These are phyloP conservation scores for Agrocybe pediades DNA, from an alignment of 768 basidiomycete species.

Conservation along the genomic window DNA sequence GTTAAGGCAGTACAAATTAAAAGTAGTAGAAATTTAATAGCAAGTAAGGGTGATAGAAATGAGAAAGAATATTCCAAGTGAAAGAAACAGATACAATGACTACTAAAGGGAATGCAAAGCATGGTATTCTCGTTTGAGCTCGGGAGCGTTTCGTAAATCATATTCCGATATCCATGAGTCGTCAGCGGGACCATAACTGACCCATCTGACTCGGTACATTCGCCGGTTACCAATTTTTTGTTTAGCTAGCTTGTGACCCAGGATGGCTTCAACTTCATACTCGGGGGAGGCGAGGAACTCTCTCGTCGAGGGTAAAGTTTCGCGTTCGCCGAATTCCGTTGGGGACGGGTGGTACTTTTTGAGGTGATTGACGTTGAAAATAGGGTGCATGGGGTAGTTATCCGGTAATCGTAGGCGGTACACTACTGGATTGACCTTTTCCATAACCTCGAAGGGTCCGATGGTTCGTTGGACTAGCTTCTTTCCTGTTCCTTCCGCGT, in stretches of 20 bases:
- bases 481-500: conserved; percentile 18
- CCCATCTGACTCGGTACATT: conserved; percentile 20
- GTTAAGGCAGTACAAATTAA: too few species aligned
- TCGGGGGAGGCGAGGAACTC: conserved; percentile 17
- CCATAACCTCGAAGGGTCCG: too few species aligned
- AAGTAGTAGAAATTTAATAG: too few species aligned
- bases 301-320: conserved; percentile 11
- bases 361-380: conserved; percentile 25
- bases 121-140: conserved; percentile 2
- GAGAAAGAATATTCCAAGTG: not conserved
- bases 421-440: conserved; percentile 23
- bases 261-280: conserved; percentile 19
- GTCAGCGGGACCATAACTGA: conserved; percentile 19
- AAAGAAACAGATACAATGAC: not conserved
- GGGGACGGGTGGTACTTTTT: conserved; percentile 18
- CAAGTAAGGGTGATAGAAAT: not conserved
- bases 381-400: conserved; percentile 24
- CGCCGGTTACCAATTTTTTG: conserved; percentile 14
- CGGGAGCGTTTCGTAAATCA: conserved; percentile 22
- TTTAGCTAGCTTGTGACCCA: conserved; percentile 1
- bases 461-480: conserved; percentile 27
- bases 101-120: not conserved
- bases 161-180: conserved; percentile 25
- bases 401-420: conserved; percentile 23
- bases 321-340: conserved; percentile 13